Percentiles rank a stretch among this genome's conserved stretches.
Evolutionary conservation across 2,329 filamentous ascomycete genomes (phyloP).

Genomic region (Xylariaceae sp.): DNA sequence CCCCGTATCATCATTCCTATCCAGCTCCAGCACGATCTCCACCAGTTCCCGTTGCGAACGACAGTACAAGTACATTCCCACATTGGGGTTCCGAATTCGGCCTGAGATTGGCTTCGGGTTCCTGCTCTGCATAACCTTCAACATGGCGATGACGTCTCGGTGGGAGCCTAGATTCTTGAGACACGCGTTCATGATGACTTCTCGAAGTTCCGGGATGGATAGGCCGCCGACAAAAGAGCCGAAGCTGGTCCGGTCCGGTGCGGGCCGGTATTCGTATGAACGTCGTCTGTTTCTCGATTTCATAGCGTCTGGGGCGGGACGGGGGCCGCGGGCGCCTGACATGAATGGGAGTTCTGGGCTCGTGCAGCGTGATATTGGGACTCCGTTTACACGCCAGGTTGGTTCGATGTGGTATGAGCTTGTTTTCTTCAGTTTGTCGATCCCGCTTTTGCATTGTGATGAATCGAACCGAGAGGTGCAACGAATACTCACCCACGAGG

Average conservation of each 20-base stretch:
- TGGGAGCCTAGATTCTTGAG: slow-evolving; percentile 12
- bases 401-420: slow-evolving; percentile 18
- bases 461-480: too few species aligned
- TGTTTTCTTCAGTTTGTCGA: too few species aligned
- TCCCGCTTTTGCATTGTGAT: background rate
- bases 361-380: slow-evolving; percentile 2
- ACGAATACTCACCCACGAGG: slow-evolving; percentile 10
- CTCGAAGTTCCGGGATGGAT: slow-evolving; percentile 11
- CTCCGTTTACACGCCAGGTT: slow-evolving; percentile 18
- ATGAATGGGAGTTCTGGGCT: background rate
- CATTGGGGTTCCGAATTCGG: slow-evolving; percentile 12
- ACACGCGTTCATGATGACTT: slow-evolving; percentile 19
- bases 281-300: background rate
- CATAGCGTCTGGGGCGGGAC: background rate
- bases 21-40: slow-evolving; percentile 17
- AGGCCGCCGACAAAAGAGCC: background rate
- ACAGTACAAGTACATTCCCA: slow-evolving; percentile 17
- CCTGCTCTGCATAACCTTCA: slow-evolving; percentile 16
- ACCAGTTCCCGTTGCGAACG: slow-evolving; percentile 16
- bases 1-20: slow-evolving; percentile 4
- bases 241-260: background rate
- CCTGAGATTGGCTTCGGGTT: slow-evolving; percentile 7
- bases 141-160: slow-evolving; percentile 11
- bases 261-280: background rate
- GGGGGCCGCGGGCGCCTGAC: background rate